phyloP scores from a whole-genome alignment of 176 grass and related monocot species.

The Hordeum vulgare region MorexV3_pseudomolecules_assembly NC_058518.1:14837385-14837884 shows the following conservation, averaged over 20 bases:
- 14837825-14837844: neutral
- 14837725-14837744: neutral
- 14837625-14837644: neutral
- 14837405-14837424: conserved; percentile 18
- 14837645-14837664: neutral
- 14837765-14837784: neutral
- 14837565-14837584: conserved; percentile 11
- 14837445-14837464: neutral
- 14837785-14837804: neutral
- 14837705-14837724: neutral
- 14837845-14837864: neutral
- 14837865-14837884: neutral
- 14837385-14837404: conserved; percentile 12
- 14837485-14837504: conserved; percentile 14
- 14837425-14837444: neutral
- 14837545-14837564: neutral
- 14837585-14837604: neutral
- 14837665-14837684: neutral
- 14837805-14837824: neutral
- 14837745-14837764: neutral
- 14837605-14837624: neutral
- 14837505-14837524: neutral
- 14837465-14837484: conserved; percentile 1
- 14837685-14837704: neutral
- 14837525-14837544: conserved; percentile 24